Percentiles rank a stretch among this genome's conserved stretches.
Conservation (phyloP, 176 grass and related monocot genomes). For the Hordeum marinum region DNA sequence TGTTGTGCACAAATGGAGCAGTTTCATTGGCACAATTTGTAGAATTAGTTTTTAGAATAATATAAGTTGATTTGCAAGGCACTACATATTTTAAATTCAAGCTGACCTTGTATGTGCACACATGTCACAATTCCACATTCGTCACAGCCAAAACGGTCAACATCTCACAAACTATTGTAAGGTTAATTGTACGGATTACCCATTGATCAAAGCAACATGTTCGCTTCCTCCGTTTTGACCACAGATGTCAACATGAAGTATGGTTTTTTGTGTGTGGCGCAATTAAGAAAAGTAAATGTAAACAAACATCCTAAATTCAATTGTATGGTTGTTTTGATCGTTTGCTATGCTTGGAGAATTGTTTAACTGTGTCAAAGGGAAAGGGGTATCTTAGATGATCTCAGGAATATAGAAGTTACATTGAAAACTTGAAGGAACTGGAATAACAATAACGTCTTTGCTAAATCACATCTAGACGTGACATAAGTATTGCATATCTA, state of each 20-base stretch:
- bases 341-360: no score
- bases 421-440: no score
- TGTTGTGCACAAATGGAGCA: neutral
- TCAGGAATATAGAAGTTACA: no score
- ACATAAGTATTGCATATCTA: no score
- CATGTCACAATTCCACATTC: neutral
- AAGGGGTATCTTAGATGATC: no score
- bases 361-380: no score
- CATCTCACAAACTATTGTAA: neutral
- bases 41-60: neutral
- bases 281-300: neutral
- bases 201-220: neutral
- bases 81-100: neutral
- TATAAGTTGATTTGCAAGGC: neutral
- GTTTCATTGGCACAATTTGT: neutral
- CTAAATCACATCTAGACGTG: no score
- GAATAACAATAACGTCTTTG: no score
- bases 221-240: neutral
- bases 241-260: neutral
- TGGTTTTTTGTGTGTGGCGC: neutral
- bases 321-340: no score
- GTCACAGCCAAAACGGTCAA: neutral
- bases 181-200: no score
- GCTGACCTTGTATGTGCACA: neutral
- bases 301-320: no score